phyloP scores from a whole-genome alignment of 176 grass and related monocot species.

The Chrysopogon serrulatus region DNA sequence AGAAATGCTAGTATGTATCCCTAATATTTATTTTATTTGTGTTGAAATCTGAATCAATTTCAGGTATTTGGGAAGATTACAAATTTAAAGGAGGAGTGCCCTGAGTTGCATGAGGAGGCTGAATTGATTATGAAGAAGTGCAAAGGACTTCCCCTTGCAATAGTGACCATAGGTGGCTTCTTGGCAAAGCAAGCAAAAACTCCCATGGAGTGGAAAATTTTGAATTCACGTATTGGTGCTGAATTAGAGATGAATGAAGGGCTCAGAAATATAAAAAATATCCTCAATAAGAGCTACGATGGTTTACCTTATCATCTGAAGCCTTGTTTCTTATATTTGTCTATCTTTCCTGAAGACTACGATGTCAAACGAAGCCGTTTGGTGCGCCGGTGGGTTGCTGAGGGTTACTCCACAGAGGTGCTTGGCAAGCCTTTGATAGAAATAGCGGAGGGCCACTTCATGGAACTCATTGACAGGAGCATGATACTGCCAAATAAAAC shows the following conservation, averaged over 20 bases:
- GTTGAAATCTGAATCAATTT: neutral
- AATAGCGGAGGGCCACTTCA: neutral
- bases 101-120: neutral
- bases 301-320: neutral
- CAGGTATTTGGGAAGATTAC: neutral
- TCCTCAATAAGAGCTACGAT: neutral
- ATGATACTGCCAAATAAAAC: neutral
- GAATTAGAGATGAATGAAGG: neutral
- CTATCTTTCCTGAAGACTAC: neutral
- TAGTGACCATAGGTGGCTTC: neutral
- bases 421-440: neutral
- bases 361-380: neutral
- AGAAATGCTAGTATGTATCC: neutral
- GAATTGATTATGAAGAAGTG: neutral
- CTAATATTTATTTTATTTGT: neutral
- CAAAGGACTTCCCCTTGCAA: slow-evolving; percentile 1
- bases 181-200: neutral
- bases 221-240: neutral
- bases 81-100: neutral
- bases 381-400: neutral
- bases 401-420: neutral
- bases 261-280: neutral
- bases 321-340: neutral
- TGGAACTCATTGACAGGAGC: neutral
- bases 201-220: neutral